A percentile compares a stretch with the other conserved stretches of the same genome.
Conservation (phyloP, 768 basidiomycete species). For the Pleurotus citrinopileatus region DNA sequence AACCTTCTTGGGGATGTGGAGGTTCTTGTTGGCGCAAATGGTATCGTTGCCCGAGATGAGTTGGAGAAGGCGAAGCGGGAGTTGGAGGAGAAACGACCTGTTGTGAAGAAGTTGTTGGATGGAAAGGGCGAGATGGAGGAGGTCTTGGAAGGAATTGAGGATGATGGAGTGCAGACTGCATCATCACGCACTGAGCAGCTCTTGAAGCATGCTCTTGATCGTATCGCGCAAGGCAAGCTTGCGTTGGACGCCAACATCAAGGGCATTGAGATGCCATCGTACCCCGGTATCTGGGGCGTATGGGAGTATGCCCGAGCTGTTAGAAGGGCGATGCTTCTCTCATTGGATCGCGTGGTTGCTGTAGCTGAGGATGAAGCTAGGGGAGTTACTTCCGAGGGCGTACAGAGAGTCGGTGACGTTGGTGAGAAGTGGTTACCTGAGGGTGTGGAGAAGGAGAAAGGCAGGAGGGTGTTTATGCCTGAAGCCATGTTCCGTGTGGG, state of each 20-base stretch:
- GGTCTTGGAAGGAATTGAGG: conserved; percentile 76
- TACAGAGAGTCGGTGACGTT: conserved; percentile 62
- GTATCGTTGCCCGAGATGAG: conserved; percentile 81
- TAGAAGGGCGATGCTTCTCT: conserved; percentile 69
- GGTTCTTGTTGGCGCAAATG: conserved; percentile 81
- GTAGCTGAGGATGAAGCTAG: conserved; percentile 85
- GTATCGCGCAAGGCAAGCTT: conserved; percentile 72
- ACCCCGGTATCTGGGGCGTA: conserved; percentile 78
- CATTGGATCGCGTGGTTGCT: conserved; percentile 77
- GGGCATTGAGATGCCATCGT: conserved; percentile 60
- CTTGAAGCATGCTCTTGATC: conserved; percentile 68
- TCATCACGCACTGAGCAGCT: conserved; percentile 52
- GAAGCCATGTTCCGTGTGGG: conserved; percentile 90
- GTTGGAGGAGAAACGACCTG: conserved; percentile 66
- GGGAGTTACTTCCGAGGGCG: conserved; percentile 56
- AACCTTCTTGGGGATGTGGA: conserved; percentile 91
- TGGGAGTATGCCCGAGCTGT: conserved; percentile 89
- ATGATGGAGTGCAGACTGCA: conserved; percentile 58
- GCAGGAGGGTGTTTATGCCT: conserved; percentile 87
- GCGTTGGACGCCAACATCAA: conserved; percentile 44
- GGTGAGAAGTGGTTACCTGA: conserved; percentile 78
- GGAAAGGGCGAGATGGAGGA: conserved; percentile 77
- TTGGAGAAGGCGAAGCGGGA: conserved; percentile 68
- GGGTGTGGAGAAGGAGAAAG: conserved; percentile 64
- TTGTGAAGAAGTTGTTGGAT: conserved; percentile 84